Base-by-base conservation (phyloP, 2,329 filamentous ascomycete species). In the Claviceps arundinis region DNA sequence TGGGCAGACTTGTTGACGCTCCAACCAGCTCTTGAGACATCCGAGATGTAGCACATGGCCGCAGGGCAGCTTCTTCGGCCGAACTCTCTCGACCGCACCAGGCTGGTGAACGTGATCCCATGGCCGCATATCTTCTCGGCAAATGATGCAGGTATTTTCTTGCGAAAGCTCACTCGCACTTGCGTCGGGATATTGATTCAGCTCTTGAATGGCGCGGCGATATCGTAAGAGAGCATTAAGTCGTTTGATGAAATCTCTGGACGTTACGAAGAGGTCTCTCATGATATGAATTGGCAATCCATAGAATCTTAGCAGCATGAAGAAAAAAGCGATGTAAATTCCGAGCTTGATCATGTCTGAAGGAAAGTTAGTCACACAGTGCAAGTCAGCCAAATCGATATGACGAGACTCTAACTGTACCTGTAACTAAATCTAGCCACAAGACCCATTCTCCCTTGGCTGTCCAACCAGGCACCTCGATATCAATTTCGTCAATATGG, bases 111-210 rank as follows among this genome's bases (percentile, higher is more conserved):
- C 63, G 0, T 74, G 70, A 53, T 79, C 69, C 87, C 89, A 95
- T 1, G 85, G 82, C 37, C 81, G 80, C 93, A 98, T 98, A 57
- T 94, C 88, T 65, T 98, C 93, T 55, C 93, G 82, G 67, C 93
- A 98, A 52, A 98, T 95, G 60, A 98, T 98, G 67, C 93, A 98
- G 2, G 93, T 94, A 61, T 94, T 89, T 64, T 96, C 91, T 48
- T 87, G 78, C 30, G 76, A 73, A 24, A 98, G 80, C 58, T 98
- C 91, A 58, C 94, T 88, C 2, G 80, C 76, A 1, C 87, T 95
- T 1, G 93, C 93, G 65, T 98, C 93, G 4, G 87, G 86, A 64
- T 96, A 97, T 55, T 81, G 80, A 63, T 95, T 93, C 89, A 98
- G 97, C 64, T 97, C 89, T 58, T 85, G 80, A 3, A 95, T 89